A percentile compares a stretch with the other conserved stretches of the same genome.
These are phyloP conservation scores for Ajuga reptans DNA, from an alignment of 305 asterid genomes.

Conservation along the genomic window DNA sequence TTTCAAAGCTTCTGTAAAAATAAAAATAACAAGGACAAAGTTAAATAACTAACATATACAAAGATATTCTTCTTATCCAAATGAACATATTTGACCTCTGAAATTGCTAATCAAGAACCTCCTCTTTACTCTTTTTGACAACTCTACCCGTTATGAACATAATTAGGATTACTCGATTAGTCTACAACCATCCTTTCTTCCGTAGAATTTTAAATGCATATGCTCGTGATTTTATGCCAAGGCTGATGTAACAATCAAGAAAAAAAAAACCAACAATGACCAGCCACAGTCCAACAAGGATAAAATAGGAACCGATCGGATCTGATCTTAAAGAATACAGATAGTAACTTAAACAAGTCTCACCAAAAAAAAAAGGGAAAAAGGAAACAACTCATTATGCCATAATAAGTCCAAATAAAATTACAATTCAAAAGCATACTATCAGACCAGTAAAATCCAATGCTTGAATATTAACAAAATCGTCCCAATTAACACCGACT, in stretches of 20 bases:
- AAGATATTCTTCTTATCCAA: neutral
- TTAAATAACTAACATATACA: too few relatives aligned
- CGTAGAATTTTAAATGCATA: neutral
- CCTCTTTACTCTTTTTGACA: neutral
- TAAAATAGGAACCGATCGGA: neutral
- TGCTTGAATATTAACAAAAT: neutral
- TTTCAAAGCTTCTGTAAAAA: neutral
- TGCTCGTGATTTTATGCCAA: neutral
- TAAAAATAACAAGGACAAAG: neutral
- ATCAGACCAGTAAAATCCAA: neutral
- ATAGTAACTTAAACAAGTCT: neutral
- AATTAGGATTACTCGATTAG: neutral
- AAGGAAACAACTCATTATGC: neutral
- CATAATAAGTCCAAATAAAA: neutral
- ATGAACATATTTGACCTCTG: neutral
- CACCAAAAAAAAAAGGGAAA: slow-evolving; percentile 3
- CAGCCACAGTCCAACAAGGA: neutral
- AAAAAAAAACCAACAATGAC: neutral
- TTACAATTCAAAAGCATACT: neutral
- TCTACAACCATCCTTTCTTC: neutral
- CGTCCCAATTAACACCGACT: neutral
- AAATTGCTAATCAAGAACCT: neutral
- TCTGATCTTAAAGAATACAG: neutral
- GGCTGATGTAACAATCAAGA: slow-evolving; percentile 3
- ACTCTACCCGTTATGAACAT: neutral